These are phyloP conservation scores for Tephrocybe rancida DNA, from an alignment of 768 basidiomycete species.

Conservation along the genomic window DNA sequence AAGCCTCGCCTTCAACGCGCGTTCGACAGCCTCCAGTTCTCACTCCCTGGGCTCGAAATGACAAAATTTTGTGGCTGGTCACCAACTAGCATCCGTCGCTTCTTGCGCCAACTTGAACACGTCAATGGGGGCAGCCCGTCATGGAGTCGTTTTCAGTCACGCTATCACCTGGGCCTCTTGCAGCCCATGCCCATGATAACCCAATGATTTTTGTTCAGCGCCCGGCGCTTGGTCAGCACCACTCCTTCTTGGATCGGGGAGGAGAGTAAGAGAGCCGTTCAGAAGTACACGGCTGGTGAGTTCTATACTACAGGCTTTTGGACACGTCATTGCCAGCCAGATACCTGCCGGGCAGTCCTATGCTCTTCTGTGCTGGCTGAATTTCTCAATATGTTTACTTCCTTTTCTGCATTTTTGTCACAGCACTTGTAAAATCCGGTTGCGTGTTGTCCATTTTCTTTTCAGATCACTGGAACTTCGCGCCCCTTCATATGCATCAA, in stretches of 20 bases:
- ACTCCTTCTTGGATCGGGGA: slow-evolving; percentile 47
- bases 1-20: slow-evolving; percentile 34
- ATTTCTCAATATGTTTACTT: slow-evolving; percentile 5
- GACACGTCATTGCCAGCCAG: slow-evolving; percentile 47
- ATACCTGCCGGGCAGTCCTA: background rate
- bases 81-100: slow-evolving; percentile 16
- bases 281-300: slow-evolving; percentile 78
- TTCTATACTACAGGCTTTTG: slow-evolving; percentile 70
- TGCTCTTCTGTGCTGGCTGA: slow-evolving; percentile 2
- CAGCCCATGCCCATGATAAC: too few relatives aligned
- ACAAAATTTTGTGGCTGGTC: slow-evolving; percentile 25
- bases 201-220: slow-evolving; percentile 63
- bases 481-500: slow-evolving; percentile 80
- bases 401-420: slow-evolving; percentile 11
- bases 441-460: slow-evolving; percentile 39
- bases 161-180: too few relatives aligned
- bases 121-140: slow-evolving; percentile 80
- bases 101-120: slow-evolving; percentile 33
- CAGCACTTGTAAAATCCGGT: slow-evolving; percentile 16
- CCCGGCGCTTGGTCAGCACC: slow-evolving; percentile 40
- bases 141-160: slow-evolving; percentile 80
- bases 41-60: slow-evolving; percentile 33
- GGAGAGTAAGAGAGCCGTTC: slow-evolving; percentile 65
- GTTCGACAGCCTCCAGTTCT: slow-evolving; percentile 37
- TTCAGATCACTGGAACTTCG: slow-evolving; percentile 78